Conservation (phyloP, 768 basidiomycete genomes). For the Termitomyces sp. region DNA sequence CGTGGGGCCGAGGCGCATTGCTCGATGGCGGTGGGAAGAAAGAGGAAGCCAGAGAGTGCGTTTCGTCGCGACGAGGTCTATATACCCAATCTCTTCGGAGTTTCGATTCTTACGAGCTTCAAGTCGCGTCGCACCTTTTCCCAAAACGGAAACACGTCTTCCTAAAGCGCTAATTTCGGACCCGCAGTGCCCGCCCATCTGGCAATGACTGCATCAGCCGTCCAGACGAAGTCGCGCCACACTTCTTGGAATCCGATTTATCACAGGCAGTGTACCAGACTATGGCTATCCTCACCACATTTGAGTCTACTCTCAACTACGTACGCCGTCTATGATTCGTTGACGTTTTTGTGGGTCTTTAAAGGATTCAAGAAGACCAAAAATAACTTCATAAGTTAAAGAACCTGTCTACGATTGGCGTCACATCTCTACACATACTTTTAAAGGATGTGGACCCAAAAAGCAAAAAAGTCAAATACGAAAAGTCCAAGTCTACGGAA, state of each 20-base stretch:
- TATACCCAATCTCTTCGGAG: conserved; percentile 15
- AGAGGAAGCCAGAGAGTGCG: conserved; percentile 2
- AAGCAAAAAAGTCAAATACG: neutral
- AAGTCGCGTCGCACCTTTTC: conserved; percentile 5
- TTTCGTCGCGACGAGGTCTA: conserved; percentile 5
- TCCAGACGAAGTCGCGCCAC: conserved; percentile 12
- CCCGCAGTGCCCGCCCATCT: neutral
- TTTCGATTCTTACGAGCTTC: conserved; percentile 12
- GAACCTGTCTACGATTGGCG: neutral
- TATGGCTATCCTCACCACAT: neutral
- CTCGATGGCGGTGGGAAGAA: conserved; percentile 5
- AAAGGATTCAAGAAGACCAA: neutral
- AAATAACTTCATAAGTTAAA: neutral
- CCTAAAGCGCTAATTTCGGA: conserved; percentile 3
- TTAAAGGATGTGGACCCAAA: neutral
- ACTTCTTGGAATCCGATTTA: neutral
- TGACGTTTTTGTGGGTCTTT: neutral
- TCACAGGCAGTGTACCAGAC: neutral
- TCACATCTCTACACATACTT: neutral
- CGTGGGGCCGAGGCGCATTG: conserved; percentile 16
- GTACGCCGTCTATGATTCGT: neutral
- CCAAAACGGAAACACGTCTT: conserved; percentile 8
- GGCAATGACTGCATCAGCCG: conserved; percentile 4
- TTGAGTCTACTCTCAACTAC: neutral
- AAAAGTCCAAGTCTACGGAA: neutral